phyloP scores from a whole-genome alignment of 192 early-diverging fungal genomes.

The Backusella macrospora region DNA sequence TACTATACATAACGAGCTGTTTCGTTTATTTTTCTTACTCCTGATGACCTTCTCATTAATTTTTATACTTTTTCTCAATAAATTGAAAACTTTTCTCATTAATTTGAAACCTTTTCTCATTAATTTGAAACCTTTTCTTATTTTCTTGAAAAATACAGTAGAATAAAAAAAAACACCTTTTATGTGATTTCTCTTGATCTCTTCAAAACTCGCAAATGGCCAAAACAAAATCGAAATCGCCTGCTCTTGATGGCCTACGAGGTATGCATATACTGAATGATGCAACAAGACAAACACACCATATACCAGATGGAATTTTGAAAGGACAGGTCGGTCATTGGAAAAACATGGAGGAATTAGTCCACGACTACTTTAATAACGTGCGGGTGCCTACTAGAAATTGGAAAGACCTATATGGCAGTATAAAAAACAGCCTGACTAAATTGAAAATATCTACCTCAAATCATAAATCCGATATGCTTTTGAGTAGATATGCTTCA shows the following conservation, averaged over 20 bases:
- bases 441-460: background rate
- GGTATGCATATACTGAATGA: background rate
- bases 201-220: background rate
- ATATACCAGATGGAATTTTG: conserved; percentile 1
- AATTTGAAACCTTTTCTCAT: no score
- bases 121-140: no score
- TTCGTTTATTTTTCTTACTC: no score
- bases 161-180: no score
- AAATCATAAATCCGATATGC: background rate
- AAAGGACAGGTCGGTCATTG: background rate
- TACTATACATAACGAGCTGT: no score
- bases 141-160: no score
- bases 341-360: background rate
- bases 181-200: no score
- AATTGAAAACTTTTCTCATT: no score
- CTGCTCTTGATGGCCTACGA: background rate
- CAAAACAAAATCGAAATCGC: background rate
- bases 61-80: no score
- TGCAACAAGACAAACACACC: background rate
- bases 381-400: background rate
- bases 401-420: background rate
- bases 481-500: conserved; percentile 8
- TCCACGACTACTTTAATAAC: background rate
- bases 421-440: background rate
- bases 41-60: no score